Evolutionary conservation across 169 alveolate species (phyloP).

Genomic region (Amoebophrya sp.): DNA sequence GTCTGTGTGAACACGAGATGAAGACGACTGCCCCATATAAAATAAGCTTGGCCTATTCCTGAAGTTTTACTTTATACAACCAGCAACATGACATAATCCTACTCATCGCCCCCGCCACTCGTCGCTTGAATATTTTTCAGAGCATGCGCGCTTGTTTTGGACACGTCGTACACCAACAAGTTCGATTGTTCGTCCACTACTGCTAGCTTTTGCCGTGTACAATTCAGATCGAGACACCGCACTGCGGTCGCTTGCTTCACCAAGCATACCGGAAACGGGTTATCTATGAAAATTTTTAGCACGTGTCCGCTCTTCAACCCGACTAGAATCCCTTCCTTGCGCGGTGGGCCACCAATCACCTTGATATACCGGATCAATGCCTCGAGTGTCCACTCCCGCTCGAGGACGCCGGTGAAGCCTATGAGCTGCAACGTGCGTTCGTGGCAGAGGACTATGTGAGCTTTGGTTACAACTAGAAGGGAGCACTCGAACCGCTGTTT

Average conservation of each 20-base stretch:
- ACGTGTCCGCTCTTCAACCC: slow-evolving; percentile 77
- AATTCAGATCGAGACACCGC: slow-evolving; percentile 65
- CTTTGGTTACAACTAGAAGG: slow-evolving; percentile 64
- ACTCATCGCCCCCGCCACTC: too few species aligned
- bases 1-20: too few species aligned
- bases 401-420: slow-evolving; percentile 66
- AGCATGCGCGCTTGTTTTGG: slow-evolving; percentile 40
- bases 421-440: slow-evolving; percentile 65
- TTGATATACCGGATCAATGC: slow-evolving; percentile 65
- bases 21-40: too few species aligned
- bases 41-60: too few species aligned
- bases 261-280: slow-evolving; percentile 75
- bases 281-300: slow-evolving; percentile 70
- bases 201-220: slow-evolving; percentile 71
- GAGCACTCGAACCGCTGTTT: slow-evolving; percentile 72
- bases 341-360: slow-evolving; percentile 79
- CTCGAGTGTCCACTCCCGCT: slow-evolving; percentile 80
- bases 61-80: too few species aligned
- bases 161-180: slow-evolving; percentile 70
- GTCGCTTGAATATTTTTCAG: not conserved
- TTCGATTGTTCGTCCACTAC: slow-evolving; percentile 78
- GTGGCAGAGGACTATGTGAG: slow-evolving; percentile 65
- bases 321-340: slow-evolving; percentile 70
- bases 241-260: slow-evolving; percentile 70
- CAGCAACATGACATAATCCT: too few species aligned